Evolutionary conservation across 441 rosid genomes (phyloP).

Genomic region (Gossypium davidsonii): DNA sequence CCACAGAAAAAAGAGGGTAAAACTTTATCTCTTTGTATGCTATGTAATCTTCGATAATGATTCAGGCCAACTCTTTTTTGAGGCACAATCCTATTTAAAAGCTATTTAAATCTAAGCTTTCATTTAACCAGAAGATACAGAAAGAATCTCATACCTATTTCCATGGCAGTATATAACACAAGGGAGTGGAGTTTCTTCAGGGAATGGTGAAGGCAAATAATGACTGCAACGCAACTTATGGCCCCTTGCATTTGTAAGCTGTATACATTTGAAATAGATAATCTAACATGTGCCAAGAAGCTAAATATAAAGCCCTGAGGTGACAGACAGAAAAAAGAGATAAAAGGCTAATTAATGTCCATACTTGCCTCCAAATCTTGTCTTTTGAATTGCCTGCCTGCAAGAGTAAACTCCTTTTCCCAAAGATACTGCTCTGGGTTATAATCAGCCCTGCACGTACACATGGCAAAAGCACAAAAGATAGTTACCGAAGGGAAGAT

Average conservation of each 20-base stretch:
- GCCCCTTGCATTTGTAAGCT: constrained; percentile 85
- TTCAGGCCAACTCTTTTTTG: background rate
- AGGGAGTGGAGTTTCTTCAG: constrained; percentile 73
- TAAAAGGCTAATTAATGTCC: constrained; percentile 27
- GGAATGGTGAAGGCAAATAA: constrained; percentile 63
- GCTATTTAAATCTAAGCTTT: background rate
- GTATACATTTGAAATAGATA: constrained; percentile 25
- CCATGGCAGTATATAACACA: constrained; percentile 98
- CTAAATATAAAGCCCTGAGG: background rate
- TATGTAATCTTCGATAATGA: background rate
- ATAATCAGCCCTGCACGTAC: constrained; percentile 69
- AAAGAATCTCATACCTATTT: constrained; percentile 53
- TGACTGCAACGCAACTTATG: constrained; percentile 81
- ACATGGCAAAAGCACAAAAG: constrained; percentile 1
- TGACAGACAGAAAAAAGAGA: background rate
- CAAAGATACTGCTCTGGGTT: constrained; percentile 88
- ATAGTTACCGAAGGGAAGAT: background rate
- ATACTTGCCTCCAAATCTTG: constrained; percentile 97
- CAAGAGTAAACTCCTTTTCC: constrained; percentile 81
- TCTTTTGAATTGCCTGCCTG: constrained; percentile 72
- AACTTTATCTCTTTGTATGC: constrained; percentile 6
- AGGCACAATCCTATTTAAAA: background rate
- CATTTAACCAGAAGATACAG: constrained; percentile 9
- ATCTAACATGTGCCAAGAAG: constrained; percentile 16
- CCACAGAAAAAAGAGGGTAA: constrained; percentile 6